These are phyloP conservation scores for Pelargonium fulgidum DNA, from an alignment of 441 rosid species.

Conservation along the genomic window DNA sequence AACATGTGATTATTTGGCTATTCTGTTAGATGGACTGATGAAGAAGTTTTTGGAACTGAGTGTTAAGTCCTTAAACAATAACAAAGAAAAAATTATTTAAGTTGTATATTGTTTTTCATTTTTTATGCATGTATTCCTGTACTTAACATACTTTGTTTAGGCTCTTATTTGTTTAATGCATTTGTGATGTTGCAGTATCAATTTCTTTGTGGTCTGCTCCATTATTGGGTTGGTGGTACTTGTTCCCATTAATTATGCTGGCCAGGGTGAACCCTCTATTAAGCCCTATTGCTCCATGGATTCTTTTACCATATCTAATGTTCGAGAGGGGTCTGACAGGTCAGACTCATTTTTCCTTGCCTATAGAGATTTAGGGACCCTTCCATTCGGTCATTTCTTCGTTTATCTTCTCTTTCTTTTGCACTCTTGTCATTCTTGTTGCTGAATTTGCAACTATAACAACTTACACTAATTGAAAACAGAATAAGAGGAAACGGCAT, in stretches of 20 bases:
- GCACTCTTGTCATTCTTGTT: too few species aligned
- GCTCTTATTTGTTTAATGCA: conserved; percentile 4
- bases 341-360: conserved; percentile 14
- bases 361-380: neutral
- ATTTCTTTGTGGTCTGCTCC: conserved; percentile 62
- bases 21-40: too few species aligned
- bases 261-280: conserved; percentile 36
- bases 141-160: neutral
- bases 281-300: conserved; percentile 42
- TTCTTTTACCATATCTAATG: conserved; percentile 63
- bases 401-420: neutral
- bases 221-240: conserved; percentile 60
- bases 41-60: too few species aligned
- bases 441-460: too few species aligned
- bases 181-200: conserved; percentile 38
- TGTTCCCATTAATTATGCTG: conserved; percentile 66
- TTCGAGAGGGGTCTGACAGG: conserved; percentile 69
- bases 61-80: too few species aligned
- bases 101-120: neutral
- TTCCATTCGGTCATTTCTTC: neutral
- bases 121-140: neutral
- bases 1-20: too few species aligned
- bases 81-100: too few species aligned
- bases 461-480: too few species aligned
- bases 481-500: too few species aligned